Evolutionary conservation across 2,329 filamentous ascomycete species (phyloP), one percentile per base, ranked within the genome.

Genomic region (Cladosporium austrohemisphaericum): DNA sequence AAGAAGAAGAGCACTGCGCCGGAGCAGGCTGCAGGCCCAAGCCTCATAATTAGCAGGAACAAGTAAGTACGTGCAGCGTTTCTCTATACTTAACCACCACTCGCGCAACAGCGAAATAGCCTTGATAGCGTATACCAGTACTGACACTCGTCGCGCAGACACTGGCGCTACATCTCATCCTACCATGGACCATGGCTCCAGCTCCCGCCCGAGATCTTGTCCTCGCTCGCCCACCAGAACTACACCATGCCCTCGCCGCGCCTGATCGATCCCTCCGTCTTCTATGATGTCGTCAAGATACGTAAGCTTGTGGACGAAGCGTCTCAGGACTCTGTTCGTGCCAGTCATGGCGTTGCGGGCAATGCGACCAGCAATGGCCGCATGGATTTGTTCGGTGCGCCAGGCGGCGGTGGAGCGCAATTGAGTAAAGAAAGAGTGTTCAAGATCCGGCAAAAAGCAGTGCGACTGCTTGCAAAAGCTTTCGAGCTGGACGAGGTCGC

Each of bases 141-240:
- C n/a, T n/a, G n/a, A n/a, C n/a, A n/a, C 50, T 52, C n/a, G 45
- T 33, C 33, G 31, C 18, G 59, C 49, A 92, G 88, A 66, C 86
- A 92, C 71, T 92, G 87, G 88, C 80, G 83, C 55, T 88, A 89
- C 66, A 90, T 93, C 52, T 90, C 86, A 18, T 86, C 84, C 22
- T 93, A 88, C 62, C 84, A 91, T 63, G 88, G 88, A 19, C 83
- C 86, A 57, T 93, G 88, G 88, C 79, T 91, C 11, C 84, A 89
- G 67, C 75, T 92, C 50, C 85, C 87, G 16, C 79, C 83, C 55
- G 87, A 92, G 67, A 80, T 90, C 50, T 82, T 94, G 68, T 85
- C 91, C 66, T 82, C 79, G 41, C 78, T 93, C 43, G 87, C 87
- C 48, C 82, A 88, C 70, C 83, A 81, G 65, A 93, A 92, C 70